Evolutionary conservation across 441 rosid genomes (phyloP).

Genomic region (Hura crepitans): DNA sequence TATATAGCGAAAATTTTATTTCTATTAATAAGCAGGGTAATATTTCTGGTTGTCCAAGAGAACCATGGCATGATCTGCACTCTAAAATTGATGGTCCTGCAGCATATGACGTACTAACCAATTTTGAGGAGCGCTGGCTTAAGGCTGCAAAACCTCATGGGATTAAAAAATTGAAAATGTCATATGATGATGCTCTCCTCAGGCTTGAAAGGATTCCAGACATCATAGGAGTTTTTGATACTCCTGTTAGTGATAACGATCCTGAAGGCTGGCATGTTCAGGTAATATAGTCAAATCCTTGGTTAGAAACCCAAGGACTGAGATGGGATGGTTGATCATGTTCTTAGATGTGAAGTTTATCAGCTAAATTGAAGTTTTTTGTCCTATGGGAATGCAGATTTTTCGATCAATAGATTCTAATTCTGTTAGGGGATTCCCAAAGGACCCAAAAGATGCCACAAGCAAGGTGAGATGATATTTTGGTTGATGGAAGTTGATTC

Average conservation of each 20-base stretch:
- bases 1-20: too few relatives aligned
- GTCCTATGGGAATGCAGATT: constrained; percentile 45
- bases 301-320: constrained; percentile 9
- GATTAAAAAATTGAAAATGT: constrained; percentile 47
- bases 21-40: constrained; percentile 43
- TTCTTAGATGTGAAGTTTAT: not conserved
- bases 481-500: not conserved
- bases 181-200: constrained; percentile 80
- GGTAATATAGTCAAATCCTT: constrained; percentile 40
- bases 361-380: not conserved
- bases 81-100: constrained; percentile 92
- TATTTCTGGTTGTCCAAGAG: constrained; percentile 69
- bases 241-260: constrained; percentile 41
- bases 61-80: constrained; percentile 98
- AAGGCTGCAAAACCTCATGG: constrained; percentile 83
- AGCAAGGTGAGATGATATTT: constrained; percentile 47
- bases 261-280: constrained; percentile 96
- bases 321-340: constrained; percentile 10
- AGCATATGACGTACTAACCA: constrained; percentile 84
- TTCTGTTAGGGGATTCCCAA: constrained; percentile 86
- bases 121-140: constrained; percentile 91
- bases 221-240: constrained; percentile 62
- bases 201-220: constrained; percentile 81
- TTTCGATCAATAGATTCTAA: constrained; percentile 96
- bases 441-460: constrained; percentile 79